Evolutionary conservation across 2,329 filamentous ascomycete species (phyloP).

Genomic region (Dendryphion nanum): DNA sequence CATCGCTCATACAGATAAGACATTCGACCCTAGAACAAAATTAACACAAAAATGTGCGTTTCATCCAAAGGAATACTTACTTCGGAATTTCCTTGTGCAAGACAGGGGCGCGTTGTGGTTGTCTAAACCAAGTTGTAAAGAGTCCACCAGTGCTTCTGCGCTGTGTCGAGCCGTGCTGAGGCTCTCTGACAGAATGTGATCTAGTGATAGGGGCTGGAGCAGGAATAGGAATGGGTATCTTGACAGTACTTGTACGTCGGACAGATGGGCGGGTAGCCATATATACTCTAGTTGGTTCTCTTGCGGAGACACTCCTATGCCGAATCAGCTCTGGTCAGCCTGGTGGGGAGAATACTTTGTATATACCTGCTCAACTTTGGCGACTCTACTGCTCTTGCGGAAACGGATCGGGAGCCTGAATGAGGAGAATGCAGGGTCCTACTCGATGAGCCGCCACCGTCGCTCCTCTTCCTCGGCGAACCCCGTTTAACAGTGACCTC

Average conservation of each 20-base stretch:
- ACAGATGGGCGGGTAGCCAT: conserved; percentile 27
- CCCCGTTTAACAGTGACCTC: conserved; percentile 27
- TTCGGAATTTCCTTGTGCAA: conserved; percentile 26
- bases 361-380: conserved; percentile 31
- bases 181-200: conserved; percentile 22
- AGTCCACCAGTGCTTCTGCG: conserved; percentile 34
- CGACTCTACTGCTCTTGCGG: conserved; percentile 27
- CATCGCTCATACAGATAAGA: conserved; percentile 67
- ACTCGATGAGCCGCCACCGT: conserved; percentile 35
- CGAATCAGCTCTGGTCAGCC: not conserved
- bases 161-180: conserved; percentile 4
- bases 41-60: conserved; percentile 16
- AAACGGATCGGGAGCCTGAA: conserved; percentile 31
- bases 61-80: conserved; percentile 5
- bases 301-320: conserved; percentile 27
- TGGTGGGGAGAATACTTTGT: no score
- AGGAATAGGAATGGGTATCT: conserved; percentile 20
- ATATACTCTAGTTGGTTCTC: conserved; percentile 28
- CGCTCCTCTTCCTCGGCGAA: conserved; percentile 27
- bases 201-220: conserved; percentile 22
- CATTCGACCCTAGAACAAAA: conserved; percentile 61
- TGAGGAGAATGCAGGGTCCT: conserved; percentile 31
- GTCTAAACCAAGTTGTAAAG: conserved; percentile 31
- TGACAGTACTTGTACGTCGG: conserved; percentile 30
- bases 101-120: conserved; percentile 19